Evolutionary conservation across 345 rosid species (phyloP), one percentile per base, ranked within the genome.

Genomic region (Euclidium syriacum): DNA sequence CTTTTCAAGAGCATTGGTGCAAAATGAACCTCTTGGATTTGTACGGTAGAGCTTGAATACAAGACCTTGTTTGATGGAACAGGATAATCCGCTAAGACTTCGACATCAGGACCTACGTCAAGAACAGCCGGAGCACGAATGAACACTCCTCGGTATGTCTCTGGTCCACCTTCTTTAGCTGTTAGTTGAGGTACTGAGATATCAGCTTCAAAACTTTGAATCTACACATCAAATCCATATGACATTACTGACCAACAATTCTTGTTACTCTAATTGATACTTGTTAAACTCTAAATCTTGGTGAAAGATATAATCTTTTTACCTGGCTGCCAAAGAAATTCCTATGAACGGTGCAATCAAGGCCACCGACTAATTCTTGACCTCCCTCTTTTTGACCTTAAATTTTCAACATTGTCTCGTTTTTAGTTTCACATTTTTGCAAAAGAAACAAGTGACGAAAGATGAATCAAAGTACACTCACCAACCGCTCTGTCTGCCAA

Each of bases 311-410:
- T 42, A 39, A 16, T 2, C 6, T 30, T 76, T 7, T 30, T 76
- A 94, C 99, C 90, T 94, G 99, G 78, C 99, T 85, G 39, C 99
- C 99, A 59, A 94, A 94, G 77, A 72, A 90, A 67, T 90, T 94
- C 59, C 97, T 75, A 17, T 90, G 95, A 26, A 94, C 85, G 0
- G 88, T 84, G 77, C 97, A 87, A 72, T 94, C 86, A 29, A 94
- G 76, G 35, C 99, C 99, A 51, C 96, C 99, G 16, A 94, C 57
- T 66, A 94, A 73, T 40, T 81, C 92, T 65, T 94, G 99, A 33
- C 99, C 99, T 61, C 99, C 97, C 6, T 71, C 59, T 68, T 94
- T 94, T 80, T 94, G 96, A 17, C 99, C 99, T 94, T 90, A 35
- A 75, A 76, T 48, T 24, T 49, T 39, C 32, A 68, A 49, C 57